These are phyloP conservation scores for Diphasiastrum complanatum DNA, from an alignment of 83 land plant species.

Conservation along the genomic window DNA sequence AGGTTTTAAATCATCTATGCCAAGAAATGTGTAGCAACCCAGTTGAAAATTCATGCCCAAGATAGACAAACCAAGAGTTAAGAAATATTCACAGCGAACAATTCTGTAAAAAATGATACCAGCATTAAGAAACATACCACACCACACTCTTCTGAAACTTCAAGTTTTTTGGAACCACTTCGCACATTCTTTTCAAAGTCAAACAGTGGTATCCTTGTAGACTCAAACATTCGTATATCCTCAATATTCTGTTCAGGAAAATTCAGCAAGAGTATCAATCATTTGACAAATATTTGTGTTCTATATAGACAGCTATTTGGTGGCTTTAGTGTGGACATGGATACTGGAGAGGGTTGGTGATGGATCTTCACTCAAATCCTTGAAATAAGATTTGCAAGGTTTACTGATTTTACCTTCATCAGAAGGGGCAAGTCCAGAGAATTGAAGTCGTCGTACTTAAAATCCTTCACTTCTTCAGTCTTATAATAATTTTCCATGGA, in stretches of 20 bases:
- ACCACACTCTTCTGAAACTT: conserved; percentile 96
- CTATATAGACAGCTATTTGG: too few species aligned
- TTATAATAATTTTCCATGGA: conserved; percentile 93
- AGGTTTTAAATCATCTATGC: too few species aligned
- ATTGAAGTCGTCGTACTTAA: conserved; percentile 77
- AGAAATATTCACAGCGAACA: too few species aligned
- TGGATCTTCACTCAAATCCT: conserved; percentile 7
- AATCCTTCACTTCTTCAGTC: conserved; percentile 78
- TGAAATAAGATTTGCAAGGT: conserved; percentile 8
- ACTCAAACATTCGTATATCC: conserved; percentile 49
- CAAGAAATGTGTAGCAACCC: too few species aligned
- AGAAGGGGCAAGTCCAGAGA: conserved; percentile 81
- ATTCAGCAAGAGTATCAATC: conserved; percentile 9
- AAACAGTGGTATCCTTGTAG: conserved; percentile 78
- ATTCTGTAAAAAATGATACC: too few species aligned
- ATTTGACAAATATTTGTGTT: too few species aligned
- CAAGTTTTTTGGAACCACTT: conserved; percentile 69
- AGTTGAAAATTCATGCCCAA: neutral
- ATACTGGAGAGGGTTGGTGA: conserved; percentile 3
- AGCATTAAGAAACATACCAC: conserved; percentile 54
- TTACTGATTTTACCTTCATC: conserved; percentile 48
- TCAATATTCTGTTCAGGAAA: conserved; percentile 68
- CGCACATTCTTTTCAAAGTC: conserved; percentile 84
- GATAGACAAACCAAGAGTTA: neutral
- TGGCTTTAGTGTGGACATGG: too few species aligned